These are phyloP conservation scores for Phytophthora tubulina DNA, from an alignment of 352 stramenopile species.

Conservation along the genomic window DNA sequence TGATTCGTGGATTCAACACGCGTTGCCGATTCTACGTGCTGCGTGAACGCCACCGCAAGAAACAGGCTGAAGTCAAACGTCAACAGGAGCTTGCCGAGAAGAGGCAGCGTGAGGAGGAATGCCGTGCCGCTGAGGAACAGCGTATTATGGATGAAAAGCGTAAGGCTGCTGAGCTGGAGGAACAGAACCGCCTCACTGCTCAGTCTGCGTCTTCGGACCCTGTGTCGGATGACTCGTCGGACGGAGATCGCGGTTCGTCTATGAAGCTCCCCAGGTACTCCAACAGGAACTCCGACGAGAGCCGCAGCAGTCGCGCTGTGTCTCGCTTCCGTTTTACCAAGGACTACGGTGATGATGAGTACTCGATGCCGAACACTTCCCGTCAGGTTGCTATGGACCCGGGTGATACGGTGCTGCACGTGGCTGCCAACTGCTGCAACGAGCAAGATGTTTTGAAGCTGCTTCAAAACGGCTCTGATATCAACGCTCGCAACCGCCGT, in stretches of 20 bases:
- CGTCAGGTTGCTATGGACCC: constrained; percentile 87
- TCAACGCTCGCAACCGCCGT: constrained; percentile 84
- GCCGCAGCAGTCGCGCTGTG: constrained; percentile 50
- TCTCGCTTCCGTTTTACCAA: constrained; percentile 88
- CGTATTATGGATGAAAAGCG: constrained; percentile 55
- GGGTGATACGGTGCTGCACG: constrained; percentile 88
- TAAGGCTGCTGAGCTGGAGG: constrained; percentile 58
- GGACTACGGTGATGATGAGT: constrained; percentile 72
- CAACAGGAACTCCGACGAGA: constrained; percentile 22
- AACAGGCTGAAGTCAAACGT: constrained; percentile 50
- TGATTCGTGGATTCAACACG: constrained; percentile 76
- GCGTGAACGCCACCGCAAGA: constrained; percentile 54
- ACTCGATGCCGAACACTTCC: constrained; percentile 58
- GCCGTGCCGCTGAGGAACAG: constrained; percentile 38
- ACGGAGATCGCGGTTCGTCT: constrained; percentile 58
- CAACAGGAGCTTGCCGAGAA: constrained; percentile 56
- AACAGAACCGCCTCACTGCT: constrained; percentile 69
- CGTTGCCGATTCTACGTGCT: constrained; percentile 66
- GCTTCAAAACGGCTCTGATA: constrained; percentile 88
- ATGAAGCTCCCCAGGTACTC: constrained; percentile 33
- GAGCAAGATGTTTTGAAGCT: constrained; percentile 88
- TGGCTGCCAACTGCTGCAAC: constrained; percentile 89
- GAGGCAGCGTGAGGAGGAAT: constrained; percentile 45
- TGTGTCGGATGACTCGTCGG: constrained; percentile 78
- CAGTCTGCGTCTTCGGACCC: constrained; percentile 73